Conservation (phyloP, 768 basidiomycete genomes). For the Kwoniella newhampshirensis region DNA sequence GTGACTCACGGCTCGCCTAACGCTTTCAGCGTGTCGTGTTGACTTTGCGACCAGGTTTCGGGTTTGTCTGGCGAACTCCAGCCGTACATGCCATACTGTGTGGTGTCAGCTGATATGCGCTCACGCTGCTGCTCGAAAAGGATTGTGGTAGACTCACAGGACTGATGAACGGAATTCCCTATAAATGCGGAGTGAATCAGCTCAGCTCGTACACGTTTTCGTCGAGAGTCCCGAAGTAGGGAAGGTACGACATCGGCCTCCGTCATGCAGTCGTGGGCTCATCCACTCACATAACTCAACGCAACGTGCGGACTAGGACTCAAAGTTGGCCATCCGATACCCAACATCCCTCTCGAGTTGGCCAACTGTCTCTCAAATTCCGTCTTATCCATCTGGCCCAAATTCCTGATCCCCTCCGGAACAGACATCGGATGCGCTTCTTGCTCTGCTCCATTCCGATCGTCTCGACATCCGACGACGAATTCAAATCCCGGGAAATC, state of each 20-base stretch:
- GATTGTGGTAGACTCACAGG: conserved; percentile 11
- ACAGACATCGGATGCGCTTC: conserved; percentile 12
- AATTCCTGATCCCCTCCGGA: conserved; percentile 19
- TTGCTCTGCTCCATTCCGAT: conserved; percentile 12
- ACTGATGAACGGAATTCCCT: conserved; percentile 26
- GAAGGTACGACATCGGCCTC: no score
- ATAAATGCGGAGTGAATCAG: no score
- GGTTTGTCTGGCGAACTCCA: conserved; percentile 13
- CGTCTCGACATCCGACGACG: conserved; percentile 22
- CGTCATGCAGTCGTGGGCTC: conserved; percentile 3
- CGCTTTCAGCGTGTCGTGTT: conserved; percentile 14
- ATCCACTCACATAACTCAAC: conserved; percentile 26
- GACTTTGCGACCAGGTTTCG: conserved; percentile 14
- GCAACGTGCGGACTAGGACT: conserved; percentile 31
- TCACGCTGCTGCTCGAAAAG: no score
- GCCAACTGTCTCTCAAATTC: conserved; percentile 25
- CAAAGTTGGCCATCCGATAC: conserved; percentile 36
- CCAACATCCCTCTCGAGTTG: conserved; percentile 28
- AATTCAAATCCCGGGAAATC: conserved; percentile 27
- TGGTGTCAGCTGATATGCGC: no score
- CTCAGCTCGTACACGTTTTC: no score
- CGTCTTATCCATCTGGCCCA: conserved; percentile 11
- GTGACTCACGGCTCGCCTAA: conserved; percentile 10
- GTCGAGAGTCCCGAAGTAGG: no score
- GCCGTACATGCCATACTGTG: conserved; percentile 2